Conservation (phyloP, 768 basidiomycete genomes). For the Russula virescens region DNA sequence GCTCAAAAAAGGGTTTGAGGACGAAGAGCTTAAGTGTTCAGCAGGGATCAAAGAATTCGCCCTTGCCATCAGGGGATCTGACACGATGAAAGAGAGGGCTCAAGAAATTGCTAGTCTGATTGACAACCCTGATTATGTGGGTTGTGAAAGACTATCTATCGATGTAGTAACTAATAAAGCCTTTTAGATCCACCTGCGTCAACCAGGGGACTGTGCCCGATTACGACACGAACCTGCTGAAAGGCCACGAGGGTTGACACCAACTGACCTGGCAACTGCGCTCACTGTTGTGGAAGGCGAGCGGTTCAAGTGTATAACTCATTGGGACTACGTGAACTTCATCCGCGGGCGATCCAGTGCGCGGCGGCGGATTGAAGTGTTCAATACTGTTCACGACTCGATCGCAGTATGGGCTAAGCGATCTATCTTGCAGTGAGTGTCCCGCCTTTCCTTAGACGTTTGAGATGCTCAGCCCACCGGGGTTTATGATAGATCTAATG, state of each 20-base stretch:
- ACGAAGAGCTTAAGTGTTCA: conserved; percentile 5
- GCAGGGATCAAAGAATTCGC: conserved; percentile 3
- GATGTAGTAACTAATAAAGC: background rate
- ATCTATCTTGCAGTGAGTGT: conserved; percentile 3
- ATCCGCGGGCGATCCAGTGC: background rate
- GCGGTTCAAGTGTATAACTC: conserved; percentile 13
- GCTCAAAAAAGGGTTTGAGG: conserved; percentile 17
- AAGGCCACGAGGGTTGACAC: background rate
- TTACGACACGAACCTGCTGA: background rate
- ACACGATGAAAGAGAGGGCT: conserved; percentile 12
- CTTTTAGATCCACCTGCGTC: conserved; percentile 10
- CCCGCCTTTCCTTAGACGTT: background rate
- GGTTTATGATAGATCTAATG: background rate
- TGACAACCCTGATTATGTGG: conserved; percentile 1
- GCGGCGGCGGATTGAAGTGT: conserved; percentile 4
- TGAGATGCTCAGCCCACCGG: background rate
- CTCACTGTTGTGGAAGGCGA: conserved; percentile 12
- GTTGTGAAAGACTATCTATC: background rate
- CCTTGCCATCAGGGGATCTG: background rate
- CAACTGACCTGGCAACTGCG: conserved; percentile 6
- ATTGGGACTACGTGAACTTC: conserved; percentile 20
- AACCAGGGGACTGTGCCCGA: background rate
- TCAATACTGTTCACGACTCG: conserved; percentile 10
- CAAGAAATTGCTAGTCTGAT: background rate
- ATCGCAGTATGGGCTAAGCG: conserved; percentile 4